Conservation (phyloP, 441 rosid species). For the Populus trichocarpa region DNA sequence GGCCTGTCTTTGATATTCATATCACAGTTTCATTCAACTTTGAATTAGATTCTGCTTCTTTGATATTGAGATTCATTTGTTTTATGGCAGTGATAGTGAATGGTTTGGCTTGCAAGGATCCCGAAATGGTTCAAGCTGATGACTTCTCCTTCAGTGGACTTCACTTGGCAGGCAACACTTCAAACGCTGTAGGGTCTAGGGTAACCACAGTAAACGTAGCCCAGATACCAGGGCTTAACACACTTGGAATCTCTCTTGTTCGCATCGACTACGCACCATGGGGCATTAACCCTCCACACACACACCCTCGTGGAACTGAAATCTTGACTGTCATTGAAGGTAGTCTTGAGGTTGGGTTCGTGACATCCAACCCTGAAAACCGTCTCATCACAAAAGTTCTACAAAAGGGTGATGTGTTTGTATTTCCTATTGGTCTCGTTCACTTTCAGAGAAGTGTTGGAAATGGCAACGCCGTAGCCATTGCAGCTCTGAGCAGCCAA, state of each 20-base stretch:
- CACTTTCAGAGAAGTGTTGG: slow-evolving; percentile 34
- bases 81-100: slow-evolving; percentile 31
- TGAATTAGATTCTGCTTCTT: too few species aligned
- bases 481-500: slow-evolving; percentile 40
- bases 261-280: slow-evolving; percentile 29
- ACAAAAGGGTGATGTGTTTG: slow-evolving; percentile 36
- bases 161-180: slow-evolving; percentile 18
- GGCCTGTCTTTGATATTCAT: too few species aligned
- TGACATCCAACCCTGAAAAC: slow-evolving; percentile 30
- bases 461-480: slow-evolving; percentile 18
- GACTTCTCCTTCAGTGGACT: slow-evolving; percentile 35
- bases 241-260: slow-evolving; percentile 40
- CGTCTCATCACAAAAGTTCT: slow-evolving; percentile 27
- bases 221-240: slow-evolving; percentile 38
- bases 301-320: slow-evolving; percentile 44
- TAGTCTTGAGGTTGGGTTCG: slow-evolving; percentile 36
- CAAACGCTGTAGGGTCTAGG: slow-evolving; percentile 24
- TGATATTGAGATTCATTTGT: neutral
- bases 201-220: slow-evolving; percentile 18
- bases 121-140: slow-evolving; percentile 20
- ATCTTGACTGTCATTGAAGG: slow-evolving; percentile 29
- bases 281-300: slow-evolving; percentile 44
- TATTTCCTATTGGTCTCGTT: slow-evolving; percentile 41
- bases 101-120: slow-evolving; percentile 40
- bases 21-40: too few species aligned